phyloP scores from a whole-genome alignment of 805 yeast species.

The Naumovozyma castellii region DNA sequence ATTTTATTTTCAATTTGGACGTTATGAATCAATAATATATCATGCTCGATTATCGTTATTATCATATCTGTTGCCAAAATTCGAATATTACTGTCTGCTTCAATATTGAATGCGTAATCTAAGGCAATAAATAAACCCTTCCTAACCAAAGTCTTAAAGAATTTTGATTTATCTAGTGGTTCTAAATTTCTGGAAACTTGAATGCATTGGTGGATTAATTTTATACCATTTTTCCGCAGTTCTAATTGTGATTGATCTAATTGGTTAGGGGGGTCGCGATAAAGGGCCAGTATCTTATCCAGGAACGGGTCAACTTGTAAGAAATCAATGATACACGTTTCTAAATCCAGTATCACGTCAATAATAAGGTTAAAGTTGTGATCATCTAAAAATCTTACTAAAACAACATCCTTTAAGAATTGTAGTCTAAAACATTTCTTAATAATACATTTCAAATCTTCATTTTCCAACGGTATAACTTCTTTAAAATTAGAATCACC shows the following conservation, averaged over 20 bases:
- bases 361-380: slow-evolving; percentile 57
- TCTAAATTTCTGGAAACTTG: slow-evolving; percentile 62
- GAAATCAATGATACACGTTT: slow-evolving; percentile 28
- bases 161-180: slow-evolving; percentile 51
- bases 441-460: slow-evolving; percentile 44
- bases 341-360: slow-evolving; percentile 28
- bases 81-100: slow-evolving; percentile 35
- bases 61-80: slow-evolving; percentile 73
- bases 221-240: slow-evolving; percentile 59
- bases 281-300: slow-evolving; percentile 49
- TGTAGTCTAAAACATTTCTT: slow-evolving; percentile 69
- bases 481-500: slow-evolving; percentile 47
- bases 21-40: slow-evolving; percentile 49
- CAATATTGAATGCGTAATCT: slow-evolving; percentile 57
- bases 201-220: slow-evolving; percentile 71
- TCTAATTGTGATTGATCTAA: slow-evolving; percentile 13
- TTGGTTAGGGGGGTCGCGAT: slow-evolving; percentile 23
- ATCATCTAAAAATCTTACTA: slow-evolving; percentile 78
- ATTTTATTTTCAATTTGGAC: slow-evolving; percentile 16
- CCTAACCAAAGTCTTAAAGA: slow-evolving; percentile 54
- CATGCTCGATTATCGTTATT: slow-evolving; percentile 76
- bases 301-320: slow-evolving; percentile 37
- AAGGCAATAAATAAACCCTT: slow-evolving; percentile 64
- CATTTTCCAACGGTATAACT: slow-evolving; percentile 54
- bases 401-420: slow-evolving; percentile 76